Conservation (phyloP, 75 land plant species). For the Azolla pinnata region DNA sequence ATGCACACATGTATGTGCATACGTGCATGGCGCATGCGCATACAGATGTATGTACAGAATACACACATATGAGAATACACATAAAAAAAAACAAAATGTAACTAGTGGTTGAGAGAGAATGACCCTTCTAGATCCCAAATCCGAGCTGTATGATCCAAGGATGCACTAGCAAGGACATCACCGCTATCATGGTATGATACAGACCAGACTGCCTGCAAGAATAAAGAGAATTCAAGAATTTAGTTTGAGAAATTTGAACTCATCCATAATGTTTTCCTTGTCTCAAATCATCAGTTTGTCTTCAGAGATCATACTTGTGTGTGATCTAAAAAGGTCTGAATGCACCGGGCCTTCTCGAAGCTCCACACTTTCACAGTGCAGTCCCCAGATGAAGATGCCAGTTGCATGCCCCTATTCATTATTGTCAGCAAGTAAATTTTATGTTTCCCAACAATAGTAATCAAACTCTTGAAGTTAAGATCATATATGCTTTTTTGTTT, state of each 20-base stretch:
- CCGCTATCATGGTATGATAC: conserved; percentile 32
- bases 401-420: conserved; percentile 36
- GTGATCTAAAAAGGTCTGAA: conserved; percentile 32
- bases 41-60: too few relatives aligned
- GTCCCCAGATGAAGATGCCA: conserved; percentile 35
- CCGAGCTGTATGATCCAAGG: conserved; percentile 30
- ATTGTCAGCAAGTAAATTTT: neutral
- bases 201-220: conserved; percentile 30
- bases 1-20: neutral
- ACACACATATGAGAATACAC: too few relatives aligned
- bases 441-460: neutral
- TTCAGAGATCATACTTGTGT: conserved; percentile 18
- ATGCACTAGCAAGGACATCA: conserved; percentile 33
- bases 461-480: neutral
- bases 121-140: conserved; percentile 30
- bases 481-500: neutral
- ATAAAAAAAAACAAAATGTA: neutral
- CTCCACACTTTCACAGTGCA: conserved; percentile 36
- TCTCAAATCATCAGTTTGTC: neutral
- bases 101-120: too few relatives aligned
- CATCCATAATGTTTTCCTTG: neutral
- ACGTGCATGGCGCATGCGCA: too few relatives aligned
- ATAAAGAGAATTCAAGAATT: neutral
- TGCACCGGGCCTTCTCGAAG: conserved; percentile 31
- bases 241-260: neutral